Conservation (phyloP, 345 rosid genomes). For the Mercurialis annua region DNA sequence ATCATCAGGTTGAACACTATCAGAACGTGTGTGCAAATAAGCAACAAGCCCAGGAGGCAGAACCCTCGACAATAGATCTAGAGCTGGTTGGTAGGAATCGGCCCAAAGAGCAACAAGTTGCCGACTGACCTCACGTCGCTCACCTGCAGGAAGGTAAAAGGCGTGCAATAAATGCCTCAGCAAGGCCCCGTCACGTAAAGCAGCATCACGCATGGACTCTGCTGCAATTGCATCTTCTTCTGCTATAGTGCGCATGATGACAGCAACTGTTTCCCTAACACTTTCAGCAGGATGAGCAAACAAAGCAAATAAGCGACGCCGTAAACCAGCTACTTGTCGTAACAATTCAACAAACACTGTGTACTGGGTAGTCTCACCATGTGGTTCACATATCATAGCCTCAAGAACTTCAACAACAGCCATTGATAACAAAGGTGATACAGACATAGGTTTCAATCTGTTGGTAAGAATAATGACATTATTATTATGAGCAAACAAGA, state of each 20-base stretch:
- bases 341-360: conserved; percentile 94
- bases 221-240: conserved; percentile 99
- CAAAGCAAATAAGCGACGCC: conserved; percentile 91
- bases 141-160: conserved; percentile 82
- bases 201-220: conserved; percentile 99
- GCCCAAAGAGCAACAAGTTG: conserved; percentile 99
- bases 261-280: conserved; percentile 92
- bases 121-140: conserved; percentile 91
- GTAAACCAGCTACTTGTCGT: conserved; percentile 93
- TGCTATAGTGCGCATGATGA: conserved; percentile 97
- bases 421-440: conserved; percentile 92
- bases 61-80: conserved; percentile 80
- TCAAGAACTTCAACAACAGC: conserved; percentile 95
- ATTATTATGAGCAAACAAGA: conserved; percentile 73
- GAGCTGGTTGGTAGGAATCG: conserved; percentile 97
- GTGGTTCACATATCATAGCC: conserved; percentile 98
- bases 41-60: conserved; percentile 99
- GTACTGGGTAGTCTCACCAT: conserved; percentile 95
- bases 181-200: conserved; percentile 97
- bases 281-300: conserved; percentile 99
- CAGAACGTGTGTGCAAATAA: conserved; percentile 89
- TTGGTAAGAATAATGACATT: conserved; percentile 74
- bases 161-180: conserved; percentile 94
- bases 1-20: conserved; percentile 50
- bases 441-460: conserved; percentile 91